These are phyloP conservation scores for Colletotrichum spinosum DNA, from an alignment of 2,329 filamentous ascomycete genomes.

Conservation along the genomic window DNA sequence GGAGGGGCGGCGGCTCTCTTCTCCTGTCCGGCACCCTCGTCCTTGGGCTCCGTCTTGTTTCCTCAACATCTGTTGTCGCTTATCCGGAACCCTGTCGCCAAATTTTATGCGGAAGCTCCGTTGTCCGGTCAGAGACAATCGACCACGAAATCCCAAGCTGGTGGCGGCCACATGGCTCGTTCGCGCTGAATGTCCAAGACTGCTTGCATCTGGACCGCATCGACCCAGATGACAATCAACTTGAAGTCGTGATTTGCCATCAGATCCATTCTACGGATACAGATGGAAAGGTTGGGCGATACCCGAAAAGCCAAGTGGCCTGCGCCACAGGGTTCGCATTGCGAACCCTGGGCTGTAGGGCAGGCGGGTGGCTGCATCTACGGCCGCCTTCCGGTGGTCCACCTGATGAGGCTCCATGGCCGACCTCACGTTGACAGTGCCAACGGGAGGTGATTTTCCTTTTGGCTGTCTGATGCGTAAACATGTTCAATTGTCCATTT, in stretches of 20 bases:
- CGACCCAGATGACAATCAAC: neutral
- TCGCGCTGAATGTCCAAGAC: no score
- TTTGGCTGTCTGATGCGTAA: no score
- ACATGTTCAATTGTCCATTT: no score
- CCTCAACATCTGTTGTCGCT: constrained; percentile 17
- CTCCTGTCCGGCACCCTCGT: constrained; percentile 23
- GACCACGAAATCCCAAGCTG: constrained; percentile 13
- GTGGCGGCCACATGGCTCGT: constrained; percentile 1
- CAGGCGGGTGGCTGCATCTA: constrained; percentile 20
- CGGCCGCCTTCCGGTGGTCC: neutral
- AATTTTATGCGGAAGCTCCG: constrained; percentile 24
- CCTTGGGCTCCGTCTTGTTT: constrained; percentile 20
- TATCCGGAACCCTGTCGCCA: constrained; percentile 25
- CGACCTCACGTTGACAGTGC: neutral
- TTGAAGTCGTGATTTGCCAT: neutral
- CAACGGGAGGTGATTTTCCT: no score
- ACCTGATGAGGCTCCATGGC: constrained; percentile 13
- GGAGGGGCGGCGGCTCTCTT: neutral
- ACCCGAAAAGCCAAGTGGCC: constrained; percentile 21
- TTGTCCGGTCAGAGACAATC: constrained; percentile 8
- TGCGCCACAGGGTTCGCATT: constrained; percentile 23
- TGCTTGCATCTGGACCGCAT: neutral
- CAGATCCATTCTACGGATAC: neutral
- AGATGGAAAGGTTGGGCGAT: constrained; percentile 1
- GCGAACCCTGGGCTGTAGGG: constrained; percentile 14